Base-by-base conservation (phyloP, 306 rosid species). In the Albizia julibrissin region DNA sequence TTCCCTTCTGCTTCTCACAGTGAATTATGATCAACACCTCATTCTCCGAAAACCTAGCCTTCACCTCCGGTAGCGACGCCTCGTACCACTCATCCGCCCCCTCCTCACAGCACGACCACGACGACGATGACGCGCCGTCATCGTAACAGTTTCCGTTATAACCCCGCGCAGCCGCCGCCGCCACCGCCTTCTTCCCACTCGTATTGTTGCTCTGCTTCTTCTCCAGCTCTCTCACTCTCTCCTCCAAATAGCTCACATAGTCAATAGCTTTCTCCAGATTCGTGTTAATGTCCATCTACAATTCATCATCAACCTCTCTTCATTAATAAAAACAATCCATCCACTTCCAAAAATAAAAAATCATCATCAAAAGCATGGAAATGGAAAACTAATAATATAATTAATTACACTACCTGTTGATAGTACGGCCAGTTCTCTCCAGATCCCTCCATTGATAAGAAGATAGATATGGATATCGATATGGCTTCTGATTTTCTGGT, bases 171-270 rank as follows among this genome's bases (percentile, higher is more conserved):
- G 31, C 8, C 26, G 83, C 68, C 44, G 66, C 71, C 4, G 13
- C 31, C 0, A 3, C 8, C 26, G 83, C 68, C 44, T 73, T 70
- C n/a, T 34, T 34, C 39, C 39, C 39, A n/a, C 33, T 66, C 67
- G 39, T 46, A 46, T 46, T 79, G 1, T 70, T 19, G 59, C 47
- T 79, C 0, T 64, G 14, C 54, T 77, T 66, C 69, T 83, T 79
- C 54, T 86, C 87, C 5, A 87, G 19, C 81, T 84, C 84, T 34
- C 72, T 84, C 75, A 87, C 85, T 29, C 87, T 81, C 74, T 78
- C 29, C 65, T 87, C 61, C 27, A 87, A 87, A 49, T 81, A 64
- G 64, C 29, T 77, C 79, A 84, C 79, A 18, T 87, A 87, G 10
- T 42, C 21, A 62, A 77, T 77, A 0, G 83, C 85, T 39, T 68